phyloP scores from a whole-genome alignment of 805 yeast species.

The Suhomyces kilbournensis region DNA sequence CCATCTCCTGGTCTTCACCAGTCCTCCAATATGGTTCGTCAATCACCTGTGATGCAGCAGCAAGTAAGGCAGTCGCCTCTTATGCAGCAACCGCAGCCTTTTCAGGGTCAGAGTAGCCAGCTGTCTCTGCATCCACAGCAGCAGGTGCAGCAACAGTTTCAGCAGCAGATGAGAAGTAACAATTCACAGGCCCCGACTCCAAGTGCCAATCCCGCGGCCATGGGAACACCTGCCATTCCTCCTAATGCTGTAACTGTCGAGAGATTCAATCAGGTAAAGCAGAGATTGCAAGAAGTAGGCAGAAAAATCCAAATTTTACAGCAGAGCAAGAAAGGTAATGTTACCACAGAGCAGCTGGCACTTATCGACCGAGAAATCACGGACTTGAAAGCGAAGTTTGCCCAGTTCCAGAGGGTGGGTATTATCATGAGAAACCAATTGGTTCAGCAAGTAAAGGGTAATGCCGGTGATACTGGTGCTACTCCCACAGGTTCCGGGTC shows the following conservation, averaged over 20 bases:
- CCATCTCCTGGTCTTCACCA: constrained; percentile 9
- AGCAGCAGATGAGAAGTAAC: constrained; percentile 4
- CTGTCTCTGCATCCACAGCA: constrained; percentile 4
- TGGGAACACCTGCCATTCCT: constrained; percentile 10
- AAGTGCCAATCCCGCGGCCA: constrained; percentile 2
- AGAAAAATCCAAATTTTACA: constrained; percentile 50
- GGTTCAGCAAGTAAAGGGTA: constrained; percentile 22
- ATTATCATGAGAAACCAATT: constrained; percentile 43
- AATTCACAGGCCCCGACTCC: background rate
- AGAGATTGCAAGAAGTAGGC: constrained; percentile 47
- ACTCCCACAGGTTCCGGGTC: background rate
- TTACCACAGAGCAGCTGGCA: constrained; percentile 44
- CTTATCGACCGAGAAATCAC: constrained; percentile 48
- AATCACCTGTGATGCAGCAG: constrained; percentile 5
- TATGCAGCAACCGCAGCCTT: constrained; percentile 3
- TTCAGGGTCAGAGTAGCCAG: background rate
- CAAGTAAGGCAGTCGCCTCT: constrained; percentile 9
- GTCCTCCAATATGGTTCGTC: constrained; percentile 9
- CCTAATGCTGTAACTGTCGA: constrained; percentile 32
- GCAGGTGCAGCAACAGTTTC: constrained; percentile 6
- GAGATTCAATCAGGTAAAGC: constrained; percentile 42
- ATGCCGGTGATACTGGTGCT: background rate
- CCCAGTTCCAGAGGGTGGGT: constrained; percentile 51
- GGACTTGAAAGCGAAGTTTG: constrained; percentile 44
- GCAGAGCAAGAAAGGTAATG: constrained; percentile 41